phyloP scores from a whole-genome alignment of 2,329 filamentous ascomycete genomes.

The Colletotrichum chlorophyti region DNA sequence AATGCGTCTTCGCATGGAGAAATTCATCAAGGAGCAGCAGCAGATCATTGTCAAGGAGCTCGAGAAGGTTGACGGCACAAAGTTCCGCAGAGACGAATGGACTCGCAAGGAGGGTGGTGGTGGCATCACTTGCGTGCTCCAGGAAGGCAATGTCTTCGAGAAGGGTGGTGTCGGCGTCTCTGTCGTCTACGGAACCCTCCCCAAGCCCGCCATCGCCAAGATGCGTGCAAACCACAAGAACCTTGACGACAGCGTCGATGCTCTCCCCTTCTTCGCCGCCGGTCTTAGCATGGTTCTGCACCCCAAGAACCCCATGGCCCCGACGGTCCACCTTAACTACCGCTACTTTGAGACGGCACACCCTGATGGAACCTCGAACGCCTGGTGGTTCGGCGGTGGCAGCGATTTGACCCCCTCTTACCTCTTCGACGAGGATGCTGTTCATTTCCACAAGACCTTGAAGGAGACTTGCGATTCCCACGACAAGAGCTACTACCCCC shows the following conservation, averaged over 20 bases:
- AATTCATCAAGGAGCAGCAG: constrained; percentile 93
- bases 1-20: constrained; percentile 98
- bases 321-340: constrained; percentile 98
- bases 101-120: constrained; percentile 86
- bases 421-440: constrained; percentile 94
- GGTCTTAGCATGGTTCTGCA: constrained; percentile 93
- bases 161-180: constrained; percentile 97
- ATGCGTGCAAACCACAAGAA: constrained; percentile 97
- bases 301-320: constrained; percentile 94
- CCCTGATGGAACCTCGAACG: constrained; percentile 78
- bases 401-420: constrained; percentile 93
- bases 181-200: constrained; percentile 91
- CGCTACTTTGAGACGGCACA: constrained; percentile 97
- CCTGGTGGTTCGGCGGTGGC: constrained; percentile 98
- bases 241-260: constrained; percentile 77
- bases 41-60: constrained; percentile 84
- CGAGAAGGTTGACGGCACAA: constrained; percentile 81
- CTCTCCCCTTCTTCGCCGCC: constrained; percentile 92
- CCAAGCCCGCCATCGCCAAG: constrained; percentile 84
- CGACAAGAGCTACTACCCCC: constrained; percentile 88
- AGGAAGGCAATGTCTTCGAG: constrained; percentile 96
- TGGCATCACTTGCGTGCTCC: constrained; percentile 91
- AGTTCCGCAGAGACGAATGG: constrained; percentile 88
- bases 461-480: constrained; percentile 94
- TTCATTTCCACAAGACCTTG: constrained; percentile 94